Evolutionary conservation across 805 yeast genomes (phyloP).

Genomic region (Scheffersomyces stipitis): DNA sequence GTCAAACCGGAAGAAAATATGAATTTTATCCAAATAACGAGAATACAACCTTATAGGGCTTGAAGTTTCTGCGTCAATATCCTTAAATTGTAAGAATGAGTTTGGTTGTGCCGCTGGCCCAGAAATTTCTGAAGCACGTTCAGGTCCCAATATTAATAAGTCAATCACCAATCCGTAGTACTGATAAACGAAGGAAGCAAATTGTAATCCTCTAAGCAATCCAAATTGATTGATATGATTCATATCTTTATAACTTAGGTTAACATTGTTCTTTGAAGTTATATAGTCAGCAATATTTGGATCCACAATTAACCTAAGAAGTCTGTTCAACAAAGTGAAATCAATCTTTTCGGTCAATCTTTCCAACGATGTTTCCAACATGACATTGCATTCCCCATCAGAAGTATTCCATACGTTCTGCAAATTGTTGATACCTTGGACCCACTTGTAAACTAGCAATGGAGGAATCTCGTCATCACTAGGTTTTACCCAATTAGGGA

Average conservation of each 20-base stretch:
- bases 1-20: conserved; percentile 73
- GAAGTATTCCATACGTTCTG: conserved; percentile 75
- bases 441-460: conserved; percentile 87
- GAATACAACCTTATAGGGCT: conserved; percentile 81
- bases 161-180: conserved; percentile 87
- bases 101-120: conserved; percentile 74
- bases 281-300: conserved; percentile 93
- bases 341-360: conserved; percentile 85
- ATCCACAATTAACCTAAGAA: conserved; percentile 79
- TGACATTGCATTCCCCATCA: conserved; percentile 75
- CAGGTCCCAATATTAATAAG: conserved; percentile 76
- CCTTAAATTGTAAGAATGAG: conserved; percentile 72
- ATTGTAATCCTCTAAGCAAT: conserved; percentile 82
- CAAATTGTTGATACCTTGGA: conserved; percentile 83
- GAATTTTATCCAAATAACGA: conserved; percentile 80
- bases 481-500: conserved; percentile 97
- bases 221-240: conserved; percentile 89
- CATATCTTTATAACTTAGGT: conserved; percentile 89
- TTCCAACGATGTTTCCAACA: conserved; percentile 73
- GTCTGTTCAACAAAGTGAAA: conserved; percentile 78
- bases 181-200: conserved; percentile 85
- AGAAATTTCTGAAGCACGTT: conserved; percentile 84
- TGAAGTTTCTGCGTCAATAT: conserved; percentile 53
- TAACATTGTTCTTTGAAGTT: conserved; percentile 84
- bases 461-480: conserved; percentile 94